Evolutionary conservation across 306 rosid genomes (phyloP), one percentile per base, ranked within the genome.

Genomic region (Castanea mollissima): DNA sequence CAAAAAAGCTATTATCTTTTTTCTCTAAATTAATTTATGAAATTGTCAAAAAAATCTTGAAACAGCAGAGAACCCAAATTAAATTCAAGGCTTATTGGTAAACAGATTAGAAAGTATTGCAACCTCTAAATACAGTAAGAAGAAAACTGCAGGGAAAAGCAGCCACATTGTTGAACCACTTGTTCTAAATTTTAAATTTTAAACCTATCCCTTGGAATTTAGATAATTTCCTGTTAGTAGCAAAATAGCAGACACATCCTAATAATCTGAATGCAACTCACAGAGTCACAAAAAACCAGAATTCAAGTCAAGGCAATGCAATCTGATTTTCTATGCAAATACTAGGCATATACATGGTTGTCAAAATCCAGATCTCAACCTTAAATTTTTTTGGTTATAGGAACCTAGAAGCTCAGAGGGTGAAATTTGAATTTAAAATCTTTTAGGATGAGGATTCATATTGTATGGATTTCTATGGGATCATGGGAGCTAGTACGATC

Each of bases 1-100:
- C 69, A 71, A 78, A 67, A 67, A 46, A 80, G 38, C 55, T 58
- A 38, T 56, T 70, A 82, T 29, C n/a, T 16, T 15, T 15, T 34
- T 4, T 35, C 51, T 68, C 72, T 68, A n/a, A 68, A 34, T 68
- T 68, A 68, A 34, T 34, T 68, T 38, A 32, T 21, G 16, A 67
- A 34, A 34, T 23, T n/a, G 11, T 18, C n/a, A 67, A 25, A 67
- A 35, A 32, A 35, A 34, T 67, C 20, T 65, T 19, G 46, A 49
- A 54, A 60, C n/a, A 29, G 15, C 21, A 31, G n/a, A 51, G 55
- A 74, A 32, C 29, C 27, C 2, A 52, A 32, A 64, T 71, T 21
- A 8, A 44, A 25, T 35, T 63, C 44, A 65, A 73, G 21, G 60
- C 23, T 49, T 49, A 59, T 15, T 64, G 70, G 10, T 67, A n/a